Evolutionary conservation across 305 asterid species (phyloP).

Genomic region (Fraxinus greggii): DNA sequence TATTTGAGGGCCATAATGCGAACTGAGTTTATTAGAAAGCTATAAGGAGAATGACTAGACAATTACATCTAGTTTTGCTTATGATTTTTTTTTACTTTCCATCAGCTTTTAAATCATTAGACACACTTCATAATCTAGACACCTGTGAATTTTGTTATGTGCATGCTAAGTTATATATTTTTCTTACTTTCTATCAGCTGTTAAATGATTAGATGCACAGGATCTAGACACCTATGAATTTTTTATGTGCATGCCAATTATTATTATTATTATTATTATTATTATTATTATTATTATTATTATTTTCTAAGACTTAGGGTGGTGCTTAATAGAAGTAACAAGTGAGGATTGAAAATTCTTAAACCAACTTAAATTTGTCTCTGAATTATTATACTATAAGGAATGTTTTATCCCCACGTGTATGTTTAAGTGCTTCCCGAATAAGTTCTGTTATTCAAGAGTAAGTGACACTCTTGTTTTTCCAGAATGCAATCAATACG

Average conservation of each 20-base stretch:
- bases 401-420: not conserved
- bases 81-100: conserved; percentile 1
- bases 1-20: not conserved
- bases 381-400: not conserved
- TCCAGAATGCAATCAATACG: too few relatives aligned
- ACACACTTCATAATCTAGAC: not conserved
- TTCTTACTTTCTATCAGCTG: not conserved
- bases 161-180: not conserved
- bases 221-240: not conserved
- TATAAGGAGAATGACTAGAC: not conserved
- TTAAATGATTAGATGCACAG: not conserved
- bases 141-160: not conserved
- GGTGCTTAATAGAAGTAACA: not conserved
- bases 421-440: not conserved
- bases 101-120: not conserved
- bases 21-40: not conserved
- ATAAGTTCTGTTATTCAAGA: not conserved
- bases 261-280: not conserved
- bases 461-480: conserved; percentile 13
- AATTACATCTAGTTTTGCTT: not conserved
- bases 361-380: not conserved
- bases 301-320: not conserved
- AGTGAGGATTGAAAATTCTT: not conserved
- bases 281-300: not conserved
- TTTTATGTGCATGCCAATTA: not conserved